Evolutionary conservation across 2,329 filamentous ascomycete genomes (phyloP).

Genomic region (Nectriaceae sp.): DNA sequence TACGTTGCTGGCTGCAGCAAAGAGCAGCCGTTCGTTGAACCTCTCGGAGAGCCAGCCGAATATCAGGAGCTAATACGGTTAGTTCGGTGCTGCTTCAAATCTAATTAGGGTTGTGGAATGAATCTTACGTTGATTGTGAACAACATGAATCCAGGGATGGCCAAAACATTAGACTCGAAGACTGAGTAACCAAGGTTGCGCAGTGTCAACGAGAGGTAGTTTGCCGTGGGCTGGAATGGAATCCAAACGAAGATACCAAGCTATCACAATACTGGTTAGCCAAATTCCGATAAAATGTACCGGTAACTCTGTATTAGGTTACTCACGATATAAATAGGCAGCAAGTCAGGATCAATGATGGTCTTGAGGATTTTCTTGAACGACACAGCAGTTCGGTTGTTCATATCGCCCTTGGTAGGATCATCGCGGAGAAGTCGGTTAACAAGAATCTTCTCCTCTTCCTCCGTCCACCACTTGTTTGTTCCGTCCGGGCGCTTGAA

Average conservation of each 20-base stretch:
- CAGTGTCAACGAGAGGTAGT: slow-evolving; percentile 62
- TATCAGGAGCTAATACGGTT: slow-evolving; percentile 11
- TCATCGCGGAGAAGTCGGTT: slow-evolving; percentile 62
- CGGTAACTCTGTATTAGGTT: slow-evolving; percentile 2
- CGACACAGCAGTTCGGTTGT: slow-evolving; percentile 60
- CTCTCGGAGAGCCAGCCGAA: slow-evolving; percentile 39
- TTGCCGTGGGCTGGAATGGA: slow-evolving; percentile 48
- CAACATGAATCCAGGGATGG: slow-evolving; percentile 56
- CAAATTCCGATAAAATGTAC: not conserved
- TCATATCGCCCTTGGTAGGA: slow-evolving; percentile 60
- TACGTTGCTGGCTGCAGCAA: slow-evolving; percentile 13
- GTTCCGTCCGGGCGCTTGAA: slow-evolving; percentile 44
- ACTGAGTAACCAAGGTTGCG: slow-evolving; percentile 59
- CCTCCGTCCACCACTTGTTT: slow-evolving; percentile 61
- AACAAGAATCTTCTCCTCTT: slow-evolving; percentile 61
- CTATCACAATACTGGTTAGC: slow-evolving; percentile 37
- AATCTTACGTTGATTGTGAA: slow-evolving; percentile 41
- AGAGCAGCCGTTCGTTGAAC: slow-evolving; percentile 31
- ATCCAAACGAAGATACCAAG: slow-evolving; percentile 40
- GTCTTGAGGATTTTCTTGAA: slow-evolving; percentile 51
- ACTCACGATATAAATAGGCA: slow-evolving; percentile 55
- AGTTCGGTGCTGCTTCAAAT: no score
- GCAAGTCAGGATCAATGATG: slow-evolving; percentile 51
- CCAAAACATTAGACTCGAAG: slow-evolving; percentile 64
- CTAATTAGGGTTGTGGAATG: no score